Conservation (phyloP, 2,329 filamentous ascomycete genomes). For the Fusarium brevicatenulatum region DNA sequence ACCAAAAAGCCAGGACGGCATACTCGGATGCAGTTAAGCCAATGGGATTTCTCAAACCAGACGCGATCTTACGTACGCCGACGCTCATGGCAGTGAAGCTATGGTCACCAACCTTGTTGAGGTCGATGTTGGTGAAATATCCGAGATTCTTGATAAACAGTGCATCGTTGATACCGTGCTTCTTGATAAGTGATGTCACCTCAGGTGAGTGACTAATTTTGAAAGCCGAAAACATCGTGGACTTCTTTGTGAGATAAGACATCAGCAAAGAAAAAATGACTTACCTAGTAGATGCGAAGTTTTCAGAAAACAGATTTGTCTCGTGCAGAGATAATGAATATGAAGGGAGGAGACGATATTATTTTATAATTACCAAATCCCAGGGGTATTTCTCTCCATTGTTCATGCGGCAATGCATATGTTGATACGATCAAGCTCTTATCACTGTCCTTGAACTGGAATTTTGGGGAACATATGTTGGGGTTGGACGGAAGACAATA, state of each 20-base stretch:
- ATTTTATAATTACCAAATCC: rapidly evolving
- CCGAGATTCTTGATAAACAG: neutral
- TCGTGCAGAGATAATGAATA: rapidly evolving
- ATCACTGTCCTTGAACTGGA: too few species aligned
- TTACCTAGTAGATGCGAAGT: rapidly evolving
- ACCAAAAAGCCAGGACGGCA: neutral
- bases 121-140: neutral
- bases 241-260: rapidly evolving
- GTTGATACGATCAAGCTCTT: neutral
- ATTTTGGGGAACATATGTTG: neutral
- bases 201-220: neutral
- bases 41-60: neutral
- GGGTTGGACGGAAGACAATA: too few species aligned
- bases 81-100: neutral
- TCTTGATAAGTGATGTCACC: neutral
- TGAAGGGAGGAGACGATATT: rapidly evolving
- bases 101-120: neutral
- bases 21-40: neutral
- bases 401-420: neutral
- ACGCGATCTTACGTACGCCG: neutral
- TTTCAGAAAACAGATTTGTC: neutral
- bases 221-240: neutral
- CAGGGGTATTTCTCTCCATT: rapidly evolving
- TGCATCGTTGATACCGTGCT: neutral
- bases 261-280: too few species aligned